These are phyloP conservation scores for Starmera quercuum DNA, from an alignment of 805 yeast species.

Conservation along the genomic window DNA sequence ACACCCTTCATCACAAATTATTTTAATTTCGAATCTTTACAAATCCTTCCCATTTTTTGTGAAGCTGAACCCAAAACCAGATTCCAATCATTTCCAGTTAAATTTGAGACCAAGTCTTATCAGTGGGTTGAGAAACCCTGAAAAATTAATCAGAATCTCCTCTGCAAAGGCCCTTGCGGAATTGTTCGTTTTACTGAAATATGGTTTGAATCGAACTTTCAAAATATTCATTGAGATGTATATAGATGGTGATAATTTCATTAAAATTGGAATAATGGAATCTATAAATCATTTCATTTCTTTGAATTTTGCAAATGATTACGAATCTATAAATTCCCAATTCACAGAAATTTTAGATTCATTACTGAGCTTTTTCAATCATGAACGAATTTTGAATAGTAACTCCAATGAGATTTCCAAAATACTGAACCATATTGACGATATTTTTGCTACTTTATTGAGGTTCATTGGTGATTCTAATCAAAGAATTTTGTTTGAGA, in stretches of 20 bases:
- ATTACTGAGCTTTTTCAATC: conserved; percentile 20
- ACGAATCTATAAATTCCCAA: conserved; percentile 17
- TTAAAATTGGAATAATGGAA: conserved; percentile 25
- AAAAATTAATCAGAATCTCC: conserved; percentile 12
- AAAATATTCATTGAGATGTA: conserved; percentile 15
- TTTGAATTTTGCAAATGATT: conserved; percentile 19
- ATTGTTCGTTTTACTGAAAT: conserved; percentile 13
- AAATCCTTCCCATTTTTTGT: conserved; percentile 4
- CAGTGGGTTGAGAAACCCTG: conserved; percentile 6
- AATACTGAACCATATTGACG: conserved; percentile 14
- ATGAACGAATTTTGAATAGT: conserved; percentile 15
- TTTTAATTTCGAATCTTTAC: conserved; percentile 5
- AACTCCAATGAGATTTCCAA: conserved; percentile 11
- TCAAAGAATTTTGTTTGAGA: conserved; percentile 22
- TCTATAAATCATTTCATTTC: conserved; percentile 27
- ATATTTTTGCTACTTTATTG: conserved; percentile 15
- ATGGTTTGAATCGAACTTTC: conserved; percentile 15
- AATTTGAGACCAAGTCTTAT: conserved; percentile 13
- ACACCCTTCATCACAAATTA: conserved; percentile 4
- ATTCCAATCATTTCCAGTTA: conserved; percentile 2
- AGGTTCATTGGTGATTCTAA: conserved; percentile 26
- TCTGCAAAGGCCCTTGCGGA: conserved; percentile 30
- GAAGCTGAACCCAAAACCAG: conserved; percentile 3
- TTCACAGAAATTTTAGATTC: conserved; percentile 19
- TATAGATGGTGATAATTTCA: conserved; percentile 13